Evolutionary conservation across 805 yeast genomes (phyloP).

Genomic region (Candida golubevii): DNA sequence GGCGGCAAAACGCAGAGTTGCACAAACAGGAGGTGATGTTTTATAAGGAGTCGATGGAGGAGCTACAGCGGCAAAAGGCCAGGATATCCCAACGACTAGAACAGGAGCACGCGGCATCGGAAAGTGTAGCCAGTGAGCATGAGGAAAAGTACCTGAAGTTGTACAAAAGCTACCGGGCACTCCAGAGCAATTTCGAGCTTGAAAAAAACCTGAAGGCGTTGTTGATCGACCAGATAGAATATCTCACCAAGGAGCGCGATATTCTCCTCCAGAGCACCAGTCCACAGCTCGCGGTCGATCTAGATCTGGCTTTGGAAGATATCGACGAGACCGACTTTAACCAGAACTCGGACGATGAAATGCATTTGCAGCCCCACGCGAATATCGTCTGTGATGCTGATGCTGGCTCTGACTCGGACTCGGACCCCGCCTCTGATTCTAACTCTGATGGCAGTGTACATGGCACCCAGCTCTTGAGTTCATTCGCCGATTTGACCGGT

Average conservation of each 20-base stretch:
- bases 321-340: not conserved
- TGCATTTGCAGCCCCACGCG: not conserved
- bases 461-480: constrained; percentile 21
- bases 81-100: constrained; percentile 19
- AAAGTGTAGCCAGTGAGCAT: constrained; percentile 4
- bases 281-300: constrained; percentile 2
- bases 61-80: constrained; percentile 22
- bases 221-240: constrained; percentile 53
- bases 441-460: constrained; percentile 20
- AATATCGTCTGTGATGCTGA: constrained; percentile 12
- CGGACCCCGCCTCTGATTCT: constrained; percentile 8
- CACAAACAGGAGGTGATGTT: constrained; percentile 26
- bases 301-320: not conserved
- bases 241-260: constrained; percentile 35
- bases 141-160: constrained; percentile 28
- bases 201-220: constrained; percentile 49
- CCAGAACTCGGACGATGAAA: constrained; percentile 2
- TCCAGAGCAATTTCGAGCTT: constrained; percentile 48
- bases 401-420: constrained; percentile 7
- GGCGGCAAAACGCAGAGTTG: constrained; percentile 24
- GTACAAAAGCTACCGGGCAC: constrained; percentile 33
- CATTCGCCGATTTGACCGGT: constrained; percentile 18
- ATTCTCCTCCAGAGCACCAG: constrained; percentile 9
- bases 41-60: constrained; percentile 32
- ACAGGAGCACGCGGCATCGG: constrained; percentile 4